phyloP scores from a whole-genome alignment of 495 filamentous ascomycete species.

The Talaromyces adpressus region DNA sequence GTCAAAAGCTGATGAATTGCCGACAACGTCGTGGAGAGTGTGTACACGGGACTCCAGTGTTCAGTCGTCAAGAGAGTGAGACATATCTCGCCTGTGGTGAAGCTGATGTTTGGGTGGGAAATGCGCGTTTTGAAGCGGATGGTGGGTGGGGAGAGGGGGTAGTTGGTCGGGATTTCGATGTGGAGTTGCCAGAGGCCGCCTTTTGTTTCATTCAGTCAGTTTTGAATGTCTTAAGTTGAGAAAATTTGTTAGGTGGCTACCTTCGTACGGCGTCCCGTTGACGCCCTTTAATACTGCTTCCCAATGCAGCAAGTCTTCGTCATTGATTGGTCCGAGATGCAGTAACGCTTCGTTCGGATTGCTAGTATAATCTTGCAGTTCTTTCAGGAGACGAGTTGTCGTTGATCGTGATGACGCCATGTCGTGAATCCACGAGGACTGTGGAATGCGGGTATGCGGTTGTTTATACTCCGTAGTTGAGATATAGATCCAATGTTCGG shows the following conservation, averaged over 20 bases:
- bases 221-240: background rate
- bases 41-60: conserved; percentile 80
- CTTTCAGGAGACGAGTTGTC: conserved; percentile 57
- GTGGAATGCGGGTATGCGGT: background rate
- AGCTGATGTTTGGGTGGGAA: conserved; percentile 79
- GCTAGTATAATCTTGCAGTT: conserved; percentile 52
- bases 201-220: conserved; percentile 27
- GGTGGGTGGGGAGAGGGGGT: conserved; percentile 69
- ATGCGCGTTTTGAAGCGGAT: conserved; percentile 75
- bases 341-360: conserved; percentile 48
- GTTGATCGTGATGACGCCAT: conserved; percentile 26
- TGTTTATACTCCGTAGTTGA: background rate
- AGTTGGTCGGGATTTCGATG: conserved; percentile 69
- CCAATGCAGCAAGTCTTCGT: conserved; percentile 69
- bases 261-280: conserved; percentile 62
- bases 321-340: conserved; percentile 59
- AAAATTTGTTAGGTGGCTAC: conserved; percentile 30
- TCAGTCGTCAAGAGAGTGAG: conserved; percentile 74
- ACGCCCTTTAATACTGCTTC: conserved; percentile 73
- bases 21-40: conserved; percentile 67
- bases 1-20: conserved; percentile 71
- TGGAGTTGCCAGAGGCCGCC: conserved; percentile 78
- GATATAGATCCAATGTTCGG: background rate
- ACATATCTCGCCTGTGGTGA: conserved; percentile 84
- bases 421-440: background rate